Percentiles rank a stretch among this genome's conserved stretches.
phyloP scores from a whole-genome alignment of 495 filamentous ascomycete species.

The Podospora fimiseda region DNA sequence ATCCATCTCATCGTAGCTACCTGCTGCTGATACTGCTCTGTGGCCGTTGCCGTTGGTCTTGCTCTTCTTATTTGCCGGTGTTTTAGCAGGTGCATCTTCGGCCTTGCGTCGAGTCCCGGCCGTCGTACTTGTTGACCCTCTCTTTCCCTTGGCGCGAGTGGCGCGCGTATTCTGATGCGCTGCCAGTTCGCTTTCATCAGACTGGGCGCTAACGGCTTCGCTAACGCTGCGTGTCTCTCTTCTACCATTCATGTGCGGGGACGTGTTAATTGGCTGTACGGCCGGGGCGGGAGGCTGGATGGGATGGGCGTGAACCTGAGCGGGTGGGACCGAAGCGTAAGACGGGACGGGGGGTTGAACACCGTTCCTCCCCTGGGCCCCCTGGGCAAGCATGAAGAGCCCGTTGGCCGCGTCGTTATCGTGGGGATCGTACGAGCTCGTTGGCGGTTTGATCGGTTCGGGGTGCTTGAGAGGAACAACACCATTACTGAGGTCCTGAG shows the following conservation, averaged over 20 bases:
- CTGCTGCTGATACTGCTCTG: slow-evolving; percentile 12
- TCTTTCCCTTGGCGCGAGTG: slow-evolving; percentile 65
- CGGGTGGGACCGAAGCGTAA: slow-evolving; percentile 46
- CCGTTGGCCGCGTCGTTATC: slow-evolving; percentile 96
- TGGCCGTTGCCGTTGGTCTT: slow-evolving; percentile 53
- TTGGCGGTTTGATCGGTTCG: slow-evolving; percentile 34
- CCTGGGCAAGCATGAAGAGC: slow-evolving; percentile 80
- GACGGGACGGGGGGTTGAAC: slow-evolving; percentile 44
- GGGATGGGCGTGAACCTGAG: slow-evolving; percentile 35
- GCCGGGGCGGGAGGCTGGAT: slow-evolving; percentile 23
- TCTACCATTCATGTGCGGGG: slow-evolving; percentile 45
- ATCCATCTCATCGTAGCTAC: slow-evolving; percentile 17
- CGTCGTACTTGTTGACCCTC: slow-evolving; percentile 31
- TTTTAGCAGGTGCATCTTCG: slow-evolving; percentile 64
- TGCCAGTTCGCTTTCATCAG: slow-evolving; percentile 65
- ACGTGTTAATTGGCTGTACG: slow-evolving; percentile 40
- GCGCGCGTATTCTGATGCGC: slow-evolving; percentile 55
- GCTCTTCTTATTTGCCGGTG: slow-evolving; percentile 60
- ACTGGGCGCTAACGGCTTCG: slow-evolving; percentile 63
- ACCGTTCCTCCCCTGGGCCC: slow-evolving; percentile 61
- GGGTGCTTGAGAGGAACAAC: slow-evolving; percentile 30
- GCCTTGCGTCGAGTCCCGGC: slow-evolving; percentile 65
- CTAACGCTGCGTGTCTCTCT: slow-evolving; percentile 50
- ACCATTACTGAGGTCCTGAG: slow-evolving; percentile 42
- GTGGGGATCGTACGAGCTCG: slow-evolving; percentile 69